phyloP scores from a whole-genome alignment of 768 basidiomycete genomes.

The Mycena galopus region DNA sequence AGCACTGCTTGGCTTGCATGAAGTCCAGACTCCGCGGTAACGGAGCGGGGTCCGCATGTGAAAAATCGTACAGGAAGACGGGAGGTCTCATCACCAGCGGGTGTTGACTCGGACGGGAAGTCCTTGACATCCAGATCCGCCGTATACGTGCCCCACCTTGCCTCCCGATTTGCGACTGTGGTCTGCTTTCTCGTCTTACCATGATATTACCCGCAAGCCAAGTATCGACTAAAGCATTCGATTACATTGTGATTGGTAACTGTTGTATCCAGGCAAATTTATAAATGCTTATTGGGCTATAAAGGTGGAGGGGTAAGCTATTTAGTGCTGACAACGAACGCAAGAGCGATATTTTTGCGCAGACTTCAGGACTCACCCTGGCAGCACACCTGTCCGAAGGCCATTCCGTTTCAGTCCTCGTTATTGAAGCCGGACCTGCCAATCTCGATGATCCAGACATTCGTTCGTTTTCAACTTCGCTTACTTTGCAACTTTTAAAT shows the following conservation, averaged over 20 bases:
- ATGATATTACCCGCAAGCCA: constrained; percentile 9
- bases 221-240: constrained; percentile 1
- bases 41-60: too few species aligned
- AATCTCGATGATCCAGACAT: constrained; percentile 28
- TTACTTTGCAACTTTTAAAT: too few species aligned
- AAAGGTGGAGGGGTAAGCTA: constrained; percentile 12
- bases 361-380: constrained; percentile 49
- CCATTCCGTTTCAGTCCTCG: constrained; percentile 44
- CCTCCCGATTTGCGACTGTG: not conserved
- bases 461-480: not conserved
- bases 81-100: too few species aligned
- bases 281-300: not conserved
- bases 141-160: too few species aligned
- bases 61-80: too few species aligned
- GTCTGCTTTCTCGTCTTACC: not conserved
- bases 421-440: constrained; percentile 47
- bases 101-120: too few species aligned
- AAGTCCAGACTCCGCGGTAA: too few species aligned
- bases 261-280: not conserved
- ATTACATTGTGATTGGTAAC: constrained; percentile 17
- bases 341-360: not conserved
- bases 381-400: constrained; percentile 54
- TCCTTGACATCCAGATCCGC: too few species aligned
- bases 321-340: not conserved
- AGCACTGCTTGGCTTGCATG: too few species aligned